These are phyloP conservation scores for Diddensiella santjacobensis DNA, from an alignment of 805 yeast genomes.

Conservation along the genomic window DNA sequence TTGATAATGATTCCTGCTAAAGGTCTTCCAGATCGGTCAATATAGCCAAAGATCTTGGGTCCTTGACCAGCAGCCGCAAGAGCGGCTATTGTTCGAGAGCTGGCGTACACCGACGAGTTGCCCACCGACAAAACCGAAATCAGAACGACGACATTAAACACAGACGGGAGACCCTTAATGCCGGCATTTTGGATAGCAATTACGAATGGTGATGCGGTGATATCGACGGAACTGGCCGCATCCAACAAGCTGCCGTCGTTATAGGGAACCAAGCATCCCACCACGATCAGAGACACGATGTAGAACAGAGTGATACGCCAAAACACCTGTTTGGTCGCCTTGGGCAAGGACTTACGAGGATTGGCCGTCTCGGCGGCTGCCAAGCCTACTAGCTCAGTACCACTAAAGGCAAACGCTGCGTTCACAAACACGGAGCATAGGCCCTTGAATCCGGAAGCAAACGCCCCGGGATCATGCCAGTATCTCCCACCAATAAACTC, in stretches of 20 bases:
- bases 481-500: constrained; percentile 51
- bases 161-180: constrained; percentile 59
- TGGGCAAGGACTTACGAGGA: constrained; percentile 62
- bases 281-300: constrained; percentile 49
- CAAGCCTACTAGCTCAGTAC: constrained; percentile 65
- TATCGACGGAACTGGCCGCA: constrained; percentile 46
- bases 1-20: constrained; percentile 53
- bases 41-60: constrained; percentile 55
- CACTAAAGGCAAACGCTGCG: constrained; percentile 70
- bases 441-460: constrained; percentile 66
- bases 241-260: constrained; percentile 45
- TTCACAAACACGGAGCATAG: constrained; percentile 63
- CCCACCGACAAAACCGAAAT: constrained; percentile 65
- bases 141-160: constrained; percentile 63
- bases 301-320: constrained; percentile 72
- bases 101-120: constrained; percentile 60
- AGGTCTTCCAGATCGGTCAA: constrained; percentile 73
- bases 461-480: constrained; percentile 68
- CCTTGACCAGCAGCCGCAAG: constrained; percentile 59
- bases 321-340: constrained; percentile 71
- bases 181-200: constrained; percentile 64
- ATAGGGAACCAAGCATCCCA: constrained; percentile 67
- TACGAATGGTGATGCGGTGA: constrained; percentile 65
- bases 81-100: constrained; percentile 63
- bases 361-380: constrained; percentile 69